Evolutionary conservation across 148 eudicot genomes (phyloP), one percentile per base, ranked within the genome.

Genomic region (Tetragonia tetragonoides): DNA sequence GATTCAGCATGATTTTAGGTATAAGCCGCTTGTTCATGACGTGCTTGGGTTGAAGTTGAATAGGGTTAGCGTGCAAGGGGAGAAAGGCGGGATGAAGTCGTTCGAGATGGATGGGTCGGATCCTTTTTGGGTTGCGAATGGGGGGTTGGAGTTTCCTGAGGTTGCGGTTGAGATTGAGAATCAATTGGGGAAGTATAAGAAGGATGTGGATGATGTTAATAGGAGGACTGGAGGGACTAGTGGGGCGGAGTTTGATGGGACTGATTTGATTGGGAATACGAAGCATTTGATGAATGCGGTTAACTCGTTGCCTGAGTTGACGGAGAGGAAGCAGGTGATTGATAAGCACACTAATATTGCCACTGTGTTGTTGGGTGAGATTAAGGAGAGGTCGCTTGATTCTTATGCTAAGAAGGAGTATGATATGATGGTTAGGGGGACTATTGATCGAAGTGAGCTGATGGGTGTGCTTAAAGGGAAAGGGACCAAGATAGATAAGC

Each of bases 271-370:
- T 70, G 98, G 99, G 70, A 95, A 93, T 76, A 95, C 97, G 9
- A 93, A 91, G 85, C 97, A 93, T 86, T 87, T 95, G 85, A 93
- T 95, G 99, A 93, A 81, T 63, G 99, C 99, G 17, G 99, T 95
- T 51, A 95, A 91, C 75, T 93, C 97, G 4, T 78, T 95, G 81
- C 99, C 99, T 12, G 97, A 93, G 85, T 81, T 95, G 80, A 95
- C 97, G 5, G 99, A 93, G 88, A 63, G 99, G 77, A 95, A 95
- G 86, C 86, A 91, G 66, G 90, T 90, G 83, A 92, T 94, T 66
- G 98, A 94, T 83, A 92, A 90, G 86, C 98, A 94, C 79, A 94
- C 98, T 0, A 92, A 92, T 79, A 94, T 94, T 70, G 98, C 95
- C 2, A 92, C 93, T 40, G 95, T 88, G 42, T 84, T 92, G 82